A percentile compares a stretch with the other conserved stretches of the same genome.
phyloP scores from a whole-genome alignment of 2,329 filamentous ascomycete genomes.

The Aspergillus ibericus region DNA sequence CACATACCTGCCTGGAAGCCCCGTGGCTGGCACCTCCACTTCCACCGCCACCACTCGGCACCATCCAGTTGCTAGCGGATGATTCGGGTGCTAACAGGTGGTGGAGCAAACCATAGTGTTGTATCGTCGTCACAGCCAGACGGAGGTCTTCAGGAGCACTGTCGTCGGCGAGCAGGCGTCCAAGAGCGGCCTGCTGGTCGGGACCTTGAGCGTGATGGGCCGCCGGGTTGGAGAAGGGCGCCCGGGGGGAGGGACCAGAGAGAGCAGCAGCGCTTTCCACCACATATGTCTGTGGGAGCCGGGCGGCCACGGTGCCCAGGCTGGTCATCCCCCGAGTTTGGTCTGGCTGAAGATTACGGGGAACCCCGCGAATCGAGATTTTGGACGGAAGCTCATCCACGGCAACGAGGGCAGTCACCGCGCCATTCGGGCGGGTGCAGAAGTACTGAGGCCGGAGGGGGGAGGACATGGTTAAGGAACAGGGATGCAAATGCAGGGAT shows the following conservation, averaged over 20 bases:
- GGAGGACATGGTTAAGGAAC: conserved; percentile 19
- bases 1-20: conserved; percentile 23
- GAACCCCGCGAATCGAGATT: conserved; percentile 38
- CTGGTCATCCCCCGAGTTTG: conserved; percentile 47
- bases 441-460: conserved; percentile 43
- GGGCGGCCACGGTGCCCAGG: conserved; percentile 33
- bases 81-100: conserved; percentile 18
- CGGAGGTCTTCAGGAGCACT: conserved; percentile 22
- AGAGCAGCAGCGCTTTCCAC: conserved; percentile 24
- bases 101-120: conserved; percentile 22
- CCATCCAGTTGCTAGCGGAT: conserved; percentile 16
- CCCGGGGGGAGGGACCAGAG: background rate
- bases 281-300: conserved; percentile 35
- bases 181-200: conserved; percentile 23
- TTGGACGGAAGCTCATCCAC: conserved; percentile 46
- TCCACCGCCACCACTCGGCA: conserved; percentile 13
- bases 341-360: conserved; percentile 34
- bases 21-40: conserved; percentile 10
- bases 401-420: conserved; percentile 45
- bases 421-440: conserved; percentile 43
- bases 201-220: conserved; percentile 14
- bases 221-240: conserved; percentile 6
- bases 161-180: conserved; percentile 23
- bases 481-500: background rate
- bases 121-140: conserved; percentile 20